Percentiles rank a stretch among this genome's conserved stretches.
Conservation (phyloP, 2,329 filamentous ascomycete genomes). For the Paracamarosporium sp. region DNA sequence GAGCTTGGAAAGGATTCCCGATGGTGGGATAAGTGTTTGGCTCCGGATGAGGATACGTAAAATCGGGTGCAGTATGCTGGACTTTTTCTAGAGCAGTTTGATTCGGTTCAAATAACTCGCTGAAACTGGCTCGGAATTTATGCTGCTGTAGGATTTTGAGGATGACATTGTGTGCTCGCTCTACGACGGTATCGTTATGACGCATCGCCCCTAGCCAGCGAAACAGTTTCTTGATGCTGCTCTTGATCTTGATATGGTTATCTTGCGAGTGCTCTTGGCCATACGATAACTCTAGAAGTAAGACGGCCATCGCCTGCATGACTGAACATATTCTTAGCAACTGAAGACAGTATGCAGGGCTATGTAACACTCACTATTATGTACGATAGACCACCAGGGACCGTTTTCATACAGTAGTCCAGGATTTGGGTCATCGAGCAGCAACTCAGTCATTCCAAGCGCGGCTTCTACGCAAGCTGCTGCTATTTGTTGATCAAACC, state of each 20-base stretch:
- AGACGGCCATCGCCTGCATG: conserved; percentile 46
- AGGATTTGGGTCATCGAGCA: not conserved
- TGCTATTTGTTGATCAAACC: not conserved
- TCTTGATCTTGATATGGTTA: conserved; percentile 26
- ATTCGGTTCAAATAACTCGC: not conserved
- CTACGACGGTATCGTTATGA: conserved; percentile 28
- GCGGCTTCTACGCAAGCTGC: not conserved
- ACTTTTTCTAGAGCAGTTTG: not conserved
- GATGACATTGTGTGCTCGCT: conserved; percentile 33
- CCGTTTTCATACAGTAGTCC: not conserved
- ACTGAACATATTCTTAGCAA: conserved; percentile 15
- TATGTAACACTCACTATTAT: not conserved
- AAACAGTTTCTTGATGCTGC: conserved; percentile 34
- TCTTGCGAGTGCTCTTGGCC: conserved; percentile 27
- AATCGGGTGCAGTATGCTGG: not conserved
- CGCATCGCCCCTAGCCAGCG: conserved; percentile 40
- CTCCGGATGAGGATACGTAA: not conserved
- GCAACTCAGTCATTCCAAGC: not conserved
- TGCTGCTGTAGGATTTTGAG: conserved; percentile 12
- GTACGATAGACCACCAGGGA: conserved; percentile 5
- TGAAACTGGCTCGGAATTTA: not conserved
- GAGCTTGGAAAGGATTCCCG: not conserved
- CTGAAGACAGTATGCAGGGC: not conserved
- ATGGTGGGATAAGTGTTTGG: not conserved
- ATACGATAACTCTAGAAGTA: conserved; percentile 46